Evolutionary conservation across 257 asterid genomes (phyloP).

Genomic region (Solanum ahanhuiri): DNA sequence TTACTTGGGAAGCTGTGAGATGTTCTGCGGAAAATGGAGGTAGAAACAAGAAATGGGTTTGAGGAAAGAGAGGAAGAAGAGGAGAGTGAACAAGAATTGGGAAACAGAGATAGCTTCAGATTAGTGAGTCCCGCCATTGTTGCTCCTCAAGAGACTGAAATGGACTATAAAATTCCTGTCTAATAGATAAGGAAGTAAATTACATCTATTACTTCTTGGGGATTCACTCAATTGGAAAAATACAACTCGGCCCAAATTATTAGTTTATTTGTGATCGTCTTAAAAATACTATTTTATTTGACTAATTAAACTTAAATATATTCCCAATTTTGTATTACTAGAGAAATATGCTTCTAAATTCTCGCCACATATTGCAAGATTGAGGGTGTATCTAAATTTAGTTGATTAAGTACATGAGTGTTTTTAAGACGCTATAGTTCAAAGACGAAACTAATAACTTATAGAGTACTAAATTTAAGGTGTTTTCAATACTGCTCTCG

Average conservation of each 20-base stretch:
- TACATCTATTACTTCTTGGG: background rate
- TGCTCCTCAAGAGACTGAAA: background rate
- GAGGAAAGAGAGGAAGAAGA: constrained; percentile 22
- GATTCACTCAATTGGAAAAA: background rate
- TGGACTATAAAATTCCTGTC: background rate
- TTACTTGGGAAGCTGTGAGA: constrained; percentile 39
- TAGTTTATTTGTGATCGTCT: no score
- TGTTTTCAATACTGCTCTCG: no score
- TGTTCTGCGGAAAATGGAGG: constrained; percentile 13
- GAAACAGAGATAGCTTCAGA: constrained; percentile 28
- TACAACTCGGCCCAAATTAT: no score
- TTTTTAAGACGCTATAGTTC: no score
- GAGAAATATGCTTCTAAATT: no score
- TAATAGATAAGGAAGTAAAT: background rate
- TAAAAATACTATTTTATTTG: no score
- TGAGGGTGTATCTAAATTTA: fast-evolving
- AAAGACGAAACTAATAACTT: no score
- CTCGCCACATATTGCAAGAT: no score
- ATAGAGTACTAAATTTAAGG: no score
- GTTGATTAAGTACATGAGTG: background rate
- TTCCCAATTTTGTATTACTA: fast-evolving
- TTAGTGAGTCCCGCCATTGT: constrained; percentile 62
- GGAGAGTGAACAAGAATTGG: constrained; percentile 24
- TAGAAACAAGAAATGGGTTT: constrained; percentile 19
- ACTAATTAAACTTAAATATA: fast-evolving